These are phyloP conservation scores for Colletotrichum lupini DNA, from an alignment of 2,329 filamentous ascomycete genomes.

Conservation along the genomic window DNA sequence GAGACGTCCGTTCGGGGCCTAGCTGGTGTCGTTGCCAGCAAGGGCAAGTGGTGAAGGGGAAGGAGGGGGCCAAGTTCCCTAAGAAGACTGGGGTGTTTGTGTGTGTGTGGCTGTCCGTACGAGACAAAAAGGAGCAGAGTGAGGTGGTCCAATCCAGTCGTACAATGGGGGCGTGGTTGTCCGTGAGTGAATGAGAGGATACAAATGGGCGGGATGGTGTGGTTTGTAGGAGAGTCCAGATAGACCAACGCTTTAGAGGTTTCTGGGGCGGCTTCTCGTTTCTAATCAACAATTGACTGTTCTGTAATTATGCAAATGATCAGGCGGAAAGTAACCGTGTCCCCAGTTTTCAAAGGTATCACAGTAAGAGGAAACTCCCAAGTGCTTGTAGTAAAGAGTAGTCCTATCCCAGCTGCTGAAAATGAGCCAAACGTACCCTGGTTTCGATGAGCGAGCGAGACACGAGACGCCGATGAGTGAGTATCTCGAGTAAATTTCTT, in stretches of 20 bases:
- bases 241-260: not conserved
- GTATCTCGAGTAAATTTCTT: too few relatives aligned
- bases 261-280: not conserved
- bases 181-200: not conserved
- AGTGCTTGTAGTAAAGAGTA: not conserved
- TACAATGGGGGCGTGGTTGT: not conserved
- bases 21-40: constrained; percentile 10
- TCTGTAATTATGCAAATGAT: not conserved
- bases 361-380: not conserved
- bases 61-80: not conserved
- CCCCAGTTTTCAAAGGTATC: not conserved
- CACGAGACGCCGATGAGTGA: too few relatives aligned
- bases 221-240: not conserved
- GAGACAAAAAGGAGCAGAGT: not conserved
- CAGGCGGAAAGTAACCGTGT: not conserved
- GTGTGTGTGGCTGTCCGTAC: not conserved
- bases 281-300: not conserved
- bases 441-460: too few relatives aligned
- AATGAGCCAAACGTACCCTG: too few relatives aligned
- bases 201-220: not conserved
- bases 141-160: not conserved
- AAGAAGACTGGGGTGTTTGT: not conserved
- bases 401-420: too few relatives aligned
- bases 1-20: constrained; percentile 24
- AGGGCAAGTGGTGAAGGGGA: constrained; percentile 15